Evolutionary conservation across 2,329 filamentous ascomycete species (phyloP).

Genomic region (Ascochyta koolunga): DNA sequence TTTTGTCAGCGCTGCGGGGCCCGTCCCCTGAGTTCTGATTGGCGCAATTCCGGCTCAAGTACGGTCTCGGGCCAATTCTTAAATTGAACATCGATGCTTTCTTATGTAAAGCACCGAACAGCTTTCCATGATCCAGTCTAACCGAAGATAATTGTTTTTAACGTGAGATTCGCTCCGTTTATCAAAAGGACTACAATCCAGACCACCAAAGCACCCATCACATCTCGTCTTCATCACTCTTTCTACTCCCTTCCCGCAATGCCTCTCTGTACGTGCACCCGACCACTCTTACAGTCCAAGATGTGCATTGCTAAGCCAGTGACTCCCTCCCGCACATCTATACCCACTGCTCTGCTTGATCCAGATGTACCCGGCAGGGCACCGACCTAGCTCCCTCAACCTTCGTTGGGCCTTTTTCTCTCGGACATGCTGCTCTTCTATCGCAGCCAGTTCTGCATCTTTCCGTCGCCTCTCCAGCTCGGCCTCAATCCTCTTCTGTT

Average conservation of each 20-base stretch:
- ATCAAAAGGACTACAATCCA: too few species aligned
- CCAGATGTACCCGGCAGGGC: conserved; percentile 65
- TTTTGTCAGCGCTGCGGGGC: background rate
- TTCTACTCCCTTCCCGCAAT: background rate
- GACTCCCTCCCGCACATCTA: conserved; percentile 65
- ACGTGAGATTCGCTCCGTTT: too few species aligned
- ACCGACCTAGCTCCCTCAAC: conserved; percentile 61
- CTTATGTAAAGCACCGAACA: too few species aligned
- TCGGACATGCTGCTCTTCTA: conserved; percentile 47
- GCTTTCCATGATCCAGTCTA: too few species aligned
- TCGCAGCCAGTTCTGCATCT: conserved; percentile 49
- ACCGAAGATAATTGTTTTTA: too few species aligned
- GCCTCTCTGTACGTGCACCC: background rate
- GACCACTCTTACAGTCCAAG: conserved; percentile 14
- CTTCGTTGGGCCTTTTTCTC: conserved; percentile 53
- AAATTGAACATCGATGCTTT: too few species aligned
- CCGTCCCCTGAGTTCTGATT: background rate
- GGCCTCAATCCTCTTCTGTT: conserved; percentile 25
- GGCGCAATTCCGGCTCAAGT: background rate
- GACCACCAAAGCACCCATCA: too few species aligned
- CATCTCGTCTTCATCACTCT: background rate
- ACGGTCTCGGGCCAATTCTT: background rate
- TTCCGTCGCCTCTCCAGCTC: conserved; percentile 28
- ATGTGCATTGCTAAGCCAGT: conserved; percentile 57
- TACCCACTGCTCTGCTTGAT: conserved; percentile 65